Conservation (phyloP, 2,329 filamentous ascomycete genomes). For the Aureobasidium sp. region DNA sequence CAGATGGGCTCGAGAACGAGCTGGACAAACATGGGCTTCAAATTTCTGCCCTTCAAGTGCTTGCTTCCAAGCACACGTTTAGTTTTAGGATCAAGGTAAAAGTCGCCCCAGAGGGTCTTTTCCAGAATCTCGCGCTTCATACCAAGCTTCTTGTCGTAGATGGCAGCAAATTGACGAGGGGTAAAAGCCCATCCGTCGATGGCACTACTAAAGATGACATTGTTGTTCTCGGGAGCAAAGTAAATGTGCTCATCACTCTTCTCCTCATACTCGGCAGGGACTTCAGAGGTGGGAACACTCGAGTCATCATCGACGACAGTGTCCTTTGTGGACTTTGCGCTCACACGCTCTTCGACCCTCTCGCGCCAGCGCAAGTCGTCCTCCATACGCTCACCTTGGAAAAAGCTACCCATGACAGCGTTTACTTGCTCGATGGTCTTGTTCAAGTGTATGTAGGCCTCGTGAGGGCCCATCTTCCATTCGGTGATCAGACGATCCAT, state of each 20-base stretch:
- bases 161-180: slow-evolving; percentile 79
- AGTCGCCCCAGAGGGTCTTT: slow-evolving; percentile 94
- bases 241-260: slow-evolving; percentile 94
- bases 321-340: slow-evolving; percentile 50
- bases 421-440: slow-evolving; percentile 94
- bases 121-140: slow-evolving; percentile 84
- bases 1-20: slow-evolving; percentile 91
- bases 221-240: slow-evolving; percentile 96
- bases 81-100: slow-evolving; percentile 92
- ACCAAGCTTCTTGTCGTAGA: slow-evolving; percentile 95
- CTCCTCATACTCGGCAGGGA: slow-evolving; percentile 65
- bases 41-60: slow-evolving; percentile 79
- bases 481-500: slow-evolving; percentile 93
- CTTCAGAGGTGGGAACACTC: slow-evolving; percentile 37
- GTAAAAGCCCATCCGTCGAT: slow-evolving; percentile 99
- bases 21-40: slow-evolving; percentile 98
- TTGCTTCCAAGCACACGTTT: slow-evolving; percentile 86
- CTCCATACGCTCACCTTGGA: slow-evolving; percentile 96
- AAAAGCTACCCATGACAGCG: slow-evolving; percentile 93
- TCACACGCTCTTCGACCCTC: slow-evolving; percentile 77
- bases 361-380: slow-evolving; percentile 95
- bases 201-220: slow-evolving; percentile 97
- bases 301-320: slow-evolving; percentile 51
- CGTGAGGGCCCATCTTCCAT: slow-evolving; percentile 81
- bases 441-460: slow-evolving; percentile 82